Conservation (phyloP, 768 basidiomycete species). For the Kwoniella dejecticola region DNA sequence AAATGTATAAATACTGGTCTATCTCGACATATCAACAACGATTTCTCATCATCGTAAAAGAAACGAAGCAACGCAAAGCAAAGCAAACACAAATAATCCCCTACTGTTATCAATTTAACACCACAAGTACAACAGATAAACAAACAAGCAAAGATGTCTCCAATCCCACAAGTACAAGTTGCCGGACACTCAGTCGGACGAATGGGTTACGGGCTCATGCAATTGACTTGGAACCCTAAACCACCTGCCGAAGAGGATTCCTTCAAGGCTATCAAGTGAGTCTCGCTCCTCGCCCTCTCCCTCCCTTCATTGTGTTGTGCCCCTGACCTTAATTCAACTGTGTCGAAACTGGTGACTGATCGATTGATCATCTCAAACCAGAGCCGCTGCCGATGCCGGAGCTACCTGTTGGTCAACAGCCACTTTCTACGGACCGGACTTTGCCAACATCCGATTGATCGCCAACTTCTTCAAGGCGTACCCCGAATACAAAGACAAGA, state of each 20-base stretch:
- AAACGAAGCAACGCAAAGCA: no score
- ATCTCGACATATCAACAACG: no score
- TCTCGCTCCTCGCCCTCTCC: slow-evolving; percentile 30
- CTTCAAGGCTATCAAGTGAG: slow-evolving; percentile 65
- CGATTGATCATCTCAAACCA: slow-evolving; percentile 10
- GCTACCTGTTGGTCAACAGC: slow-evolving; percentile 56
- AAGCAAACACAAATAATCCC: no score
- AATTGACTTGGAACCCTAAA: slow-evolving; percentile 63
- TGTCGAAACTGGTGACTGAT: not conserved
- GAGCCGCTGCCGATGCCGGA: slow-evolving; percentile 53
- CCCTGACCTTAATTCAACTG: not conserved
- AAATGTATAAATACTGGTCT: no score
- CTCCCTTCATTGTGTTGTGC: not conserved
- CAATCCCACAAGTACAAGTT: slow-evolving; percentile 37
- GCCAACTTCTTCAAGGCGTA: slow-evolving; percentile 61
- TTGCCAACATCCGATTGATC: slow-evolving; percentile 61
- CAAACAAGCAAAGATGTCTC: not conserved
- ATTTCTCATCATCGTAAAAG: no score
- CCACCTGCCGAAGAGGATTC: slow-evolving; percentile 64
- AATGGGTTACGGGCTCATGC: slow-evolving; percentile 61
- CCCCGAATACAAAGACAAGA: slow-evolving; percentile 58
- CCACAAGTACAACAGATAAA: no score
- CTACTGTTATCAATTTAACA: no score
- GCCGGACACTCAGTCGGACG: slow-evolving; percentile 39
- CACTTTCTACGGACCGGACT: slow-evolving; percentile 63